Base-by-base conservation (phyloP, 805 yeast species). In the Ogataea pilisensis region DNA sequence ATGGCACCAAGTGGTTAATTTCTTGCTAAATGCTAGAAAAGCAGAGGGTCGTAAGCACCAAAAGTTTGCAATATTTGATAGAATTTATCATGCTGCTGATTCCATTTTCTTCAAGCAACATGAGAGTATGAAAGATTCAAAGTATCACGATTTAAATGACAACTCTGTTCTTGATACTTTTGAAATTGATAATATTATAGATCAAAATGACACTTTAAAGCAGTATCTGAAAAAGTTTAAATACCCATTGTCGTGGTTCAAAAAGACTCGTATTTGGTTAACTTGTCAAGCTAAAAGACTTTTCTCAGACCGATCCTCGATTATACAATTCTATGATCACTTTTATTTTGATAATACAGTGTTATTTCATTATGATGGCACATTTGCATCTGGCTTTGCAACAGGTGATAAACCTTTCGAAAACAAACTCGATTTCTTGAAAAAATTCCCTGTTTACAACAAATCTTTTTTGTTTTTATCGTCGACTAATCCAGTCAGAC, bases 391-490 rank as follows among this genome's bases (percentile, higher is more conserved):
- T 4, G 40, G 26, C 12, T 33, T 24, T 30, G 39, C 11, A 6
- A 57, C 61, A 38, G 50, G 57, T n/a, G n/a, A n/a, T n/a, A n/a
- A n/a, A n/a, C n/a, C n/a, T n/a, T n/a, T n/a, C n/a, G n/a, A n/a
- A n/a, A n/a, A n/a, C n/a, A n/a, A n/a, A n/a, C n/a, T n/a, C 19
- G 57, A 58, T 30, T 80, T 65, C 46, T 51, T 80, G 44, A 58
- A 60, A 26, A 68, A 68, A 22, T 71, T 87, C 51, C 95, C 95
- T 0, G 64, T 66, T 18, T 88, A 75, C 58, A 86, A 88, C 55
- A 71, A 70, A 11, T 72, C 83, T 1, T 70, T 86, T 39, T 82
- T 73, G 46, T 54, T 84, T 11, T 68, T 89, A 48, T 66, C 73
- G 0, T 86, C 90, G 1, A 65, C 73, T 19, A 87, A 81, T 54